phyloP scores from a whole-genome alignment of 495 filamentous ascomycete species.

The Podospora tetraspora region DNA sequence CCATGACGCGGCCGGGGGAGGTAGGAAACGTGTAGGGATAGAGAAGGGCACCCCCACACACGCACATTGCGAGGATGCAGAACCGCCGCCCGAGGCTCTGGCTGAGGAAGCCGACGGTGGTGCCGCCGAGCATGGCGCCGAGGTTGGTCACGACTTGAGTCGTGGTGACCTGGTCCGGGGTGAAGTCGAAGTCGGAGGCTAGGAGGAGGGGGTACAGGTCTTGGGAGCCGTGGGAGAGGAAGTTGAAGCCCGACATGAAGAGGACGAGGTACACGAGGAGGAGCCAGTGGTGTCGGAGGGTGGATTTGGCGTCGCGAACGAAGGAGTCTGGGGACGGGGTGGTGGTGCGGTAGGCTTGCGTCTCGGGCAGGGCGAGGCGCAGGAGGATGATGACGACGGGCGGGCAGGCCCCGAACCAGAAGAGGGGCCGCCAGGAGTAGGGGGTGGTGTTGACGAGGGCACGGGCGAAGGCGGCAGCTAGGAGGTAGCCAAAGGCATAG shows the following conservation, averaged over 20 bases:
- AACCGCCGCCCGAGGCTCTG: slow-evolving; percentile 81
- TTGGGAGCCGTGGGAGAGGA: slow-evolving; percentile 90
- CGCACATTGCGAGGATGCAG: slow-evolving; percentile 69
- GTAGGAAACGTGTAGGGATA: slow-evolving; percentile 77
- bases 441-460: slow-evolving; percentile 65
- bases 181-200: slow-evolving; percentile 69
- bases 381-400: slow-evolving; percentile 77
- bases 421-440: slow-evolving; percentile 75
- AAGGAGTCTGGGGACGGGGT: slow-evolving; percentile 54
- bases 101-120: slow-evolving; percentile 66
- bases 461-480: slow-evolving; percentile 71
- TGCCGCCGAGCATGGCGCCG: slow-evolving; percentile 75
- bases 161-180: slow-evolving; percentile 64
- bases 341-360: slow-evolving; percentile 54
- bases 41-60: slow-evolving; percentile 71
- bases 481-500: slow-evolving; percentile 81
- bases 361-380: slow-evolving; percentile 73
- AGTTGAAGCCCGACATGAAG: slow-evolving; percentile 88
- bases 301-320: slow-evolving; percentile 68
- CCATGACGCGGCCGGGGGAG: slow-evolving; percentile 52
- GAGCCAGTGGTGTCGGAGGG: slow-evolving; percentile 71
- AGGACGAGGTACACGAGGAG: slow-evolving; percentile 74
- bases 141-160: slow-evolving; percentile 83
- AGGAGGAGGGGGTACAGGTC: slow-evolving; percentile 89
- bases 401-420: slow-evolving; percentile 78